Conservation (phyloP, 2,329 filamentous ascomycete species). For the Leptographium wingfieldii region DNA sequence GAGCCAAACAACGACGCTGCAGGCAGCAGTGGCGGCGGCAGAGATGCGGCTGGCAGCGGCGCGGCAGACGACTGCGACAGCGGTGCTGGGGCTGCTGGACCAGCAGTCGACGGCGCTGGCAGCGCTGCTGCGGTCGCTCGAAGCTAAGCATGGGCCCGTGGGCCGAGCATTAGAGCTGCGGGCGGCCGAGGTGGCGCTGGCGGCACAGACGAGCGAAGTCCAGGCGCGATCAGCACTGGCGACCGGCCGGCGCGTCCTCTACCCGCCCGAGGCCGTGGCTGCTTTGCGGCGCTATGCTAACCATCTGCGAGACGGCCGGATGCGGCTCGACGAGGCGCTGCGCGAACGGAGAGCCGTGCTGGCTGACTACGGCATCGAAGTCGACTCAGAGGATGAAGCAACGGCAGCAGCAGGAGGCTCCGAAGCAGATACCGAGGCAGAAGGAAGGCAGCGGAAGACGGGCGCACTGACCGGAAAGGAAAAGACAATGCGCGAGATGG, state of each 20-base stretch:
- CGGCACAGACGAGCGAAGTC: constrained; percentile 26
- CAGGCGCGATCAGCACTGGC: constrained; percentile 24
- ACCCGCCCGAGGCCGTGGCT: constrained; percentile 28
- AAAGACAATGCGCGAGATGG: constrained; percentile 40
- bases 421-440: constrained; percentile 20
- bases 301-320: constrained; percentile 36
- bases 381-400: constrained; percentile 25
- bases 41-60: constrained; percentile 22
- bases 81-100: constrained; percentile 26
- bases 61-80: constrained; percentile 26
- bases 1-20: constrained; percentile 24
- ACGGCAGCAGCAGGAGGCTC: constrained; percentile 29
- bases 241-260: constrained; percentile 26
- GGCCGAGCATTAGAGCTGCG: constrained; percentile 39
- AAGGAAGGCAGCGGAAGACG: constrained; percentile 11
- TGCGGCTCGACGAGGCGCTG: constrained; percentile 31
- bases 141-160: constrained; percentile 41
- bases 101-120: constrained; percentile 26
- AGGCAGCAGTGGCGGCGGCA: constrained; percentile 18
- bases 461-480: constrained; percentile 26
- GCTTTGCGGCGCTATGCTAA: constrained; percentile 34
- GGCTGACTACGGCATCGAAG: constrained; percentile 33
- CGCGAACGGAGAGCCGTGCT: constrained; percentile 30
- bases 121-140: constrained; percentile 35
- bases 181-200: constrained; percentile 30